A percentile compares a stretch with the other conserved stretches of the same genome.
These are phyloP conservation scores for Trypanosoma mega DNA, from an alignment of 208 protist species.

Conservation along the genomic window DNA sequence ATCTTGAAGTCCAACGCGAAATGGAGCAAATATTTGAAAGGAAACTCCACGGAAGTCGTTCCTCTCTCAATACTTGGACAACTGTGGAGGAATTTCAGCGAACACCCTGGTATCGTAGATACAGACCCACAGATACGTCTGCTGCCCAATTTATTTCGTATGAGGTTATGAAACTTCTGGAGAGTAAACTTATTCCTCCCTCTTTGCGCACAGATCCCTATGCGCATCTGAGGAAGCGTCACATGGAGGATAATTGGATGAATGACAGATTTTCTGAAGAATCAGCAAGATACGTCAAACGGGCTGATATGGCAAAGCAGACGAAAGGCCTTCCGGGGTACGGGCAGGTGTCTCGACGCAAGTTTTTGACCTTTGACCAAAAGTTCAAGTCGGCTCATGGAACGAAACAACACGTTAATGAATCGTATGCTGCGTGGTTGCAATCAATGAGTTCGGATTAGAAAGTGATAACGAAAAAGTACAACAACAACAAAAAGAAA, in stretches of 20 bases:
- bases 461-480: conserved; percentile 8
- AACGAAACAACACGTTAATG: conserved; percentile 72
- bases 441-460: conserved; percentile 30
- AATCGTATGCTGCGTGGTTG: conserved; percentile 84
- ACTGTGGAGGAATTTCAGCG: conserved; percentile 90
- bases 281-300: conserved; percentile 66
- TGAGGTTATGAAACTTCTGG: conserved; percentile 84
- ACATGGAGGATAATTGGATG: conserved; percentile 92
- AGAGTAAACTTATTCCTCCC: conserved; percentile 75
- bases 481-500: background rate
- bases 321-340: conserved; percentile 81
- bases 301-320: conserved; percentile 69
- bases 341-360: conserved; percentile 58
- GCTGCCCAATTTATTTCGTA: conserved; percentile 86
- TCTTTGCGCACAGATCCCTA: conserved; percentile 81
- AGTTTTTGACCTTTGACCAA: conserved; percentile 80
- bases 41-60: conserved; percentile 51
- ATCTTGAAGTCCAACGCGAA: conserved; percentile 73
- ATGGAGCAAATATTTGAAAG: conserved; percentile 81
- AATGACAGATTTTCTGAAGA: conserved; percentile 88
- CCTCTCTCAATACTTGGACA: conserved; percentile 86
- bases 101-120: conserved; percentile 88
- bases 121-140: conserved; percentile 78
- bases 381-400: conserved; percentile 55
- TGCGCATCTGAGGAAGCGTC: conserved; percentile 83